Base-by-base conservation (phyloP, 176 grass and related monocot species). In the Tillandsia fasciculata region DNA sequence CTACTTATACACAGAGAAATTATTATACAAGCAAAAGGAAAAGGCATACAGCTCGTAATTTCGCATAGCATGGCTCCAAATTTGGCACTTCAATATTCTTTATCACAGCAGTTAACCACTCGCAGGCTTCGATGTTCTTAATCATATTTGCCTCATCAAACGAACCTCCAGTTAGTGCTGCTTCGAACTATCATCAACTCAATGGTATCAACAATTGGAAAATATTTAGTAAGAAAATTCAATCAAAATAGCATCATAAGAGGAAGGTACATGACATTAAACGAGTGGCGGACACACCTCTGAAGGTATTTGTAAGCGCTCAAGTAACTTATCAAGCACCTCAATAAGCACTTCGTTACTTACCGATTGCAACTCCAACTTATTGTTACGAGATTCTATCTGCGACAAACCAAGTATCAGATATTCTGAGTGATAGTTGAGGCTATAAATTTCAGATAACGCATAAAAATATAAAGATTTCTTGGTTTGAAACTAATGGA, bases 321-420 rank as follows among this genome's bases (percentile, higher is more conserved):
- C 77, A 65, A 92, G 79, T 80, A 97, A 53, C 76, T 74, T 92
- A 81, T 97, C 93, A 65, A 96, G 86, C 71, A 92, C 93, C 24
- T 85, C 71, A 76, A 87, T 83, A 70, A 96, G 83, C 69, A 84
- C 83, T 83, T 85, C 85, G 77, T 90, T 97, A 83, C 84, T 97
- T 7, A 83, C 93, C 52, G 86, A 92, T 74, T 97, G 93, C 64
- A 87, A 76, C 79, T 97, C 93, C 74, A 92, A 79, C 74, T 74
- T 89, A 49, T 97, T 97, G 73, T 97, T 97, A 61, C 89, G 86
- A 73, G 82, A 89, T 81, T 97, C 93, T 69, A 97, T 97, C 93
- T 97, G 81, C 61, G 83, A 68, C 50, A 52, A 77, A 83, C 28
- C 11, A 68, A 49, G 48, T 29, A 20, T 70, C 64, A 78, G 72